Conservation (phyloP, 2,329 filamentous ascomycete genomes). For the Fusarium pininemorale region DNA sequence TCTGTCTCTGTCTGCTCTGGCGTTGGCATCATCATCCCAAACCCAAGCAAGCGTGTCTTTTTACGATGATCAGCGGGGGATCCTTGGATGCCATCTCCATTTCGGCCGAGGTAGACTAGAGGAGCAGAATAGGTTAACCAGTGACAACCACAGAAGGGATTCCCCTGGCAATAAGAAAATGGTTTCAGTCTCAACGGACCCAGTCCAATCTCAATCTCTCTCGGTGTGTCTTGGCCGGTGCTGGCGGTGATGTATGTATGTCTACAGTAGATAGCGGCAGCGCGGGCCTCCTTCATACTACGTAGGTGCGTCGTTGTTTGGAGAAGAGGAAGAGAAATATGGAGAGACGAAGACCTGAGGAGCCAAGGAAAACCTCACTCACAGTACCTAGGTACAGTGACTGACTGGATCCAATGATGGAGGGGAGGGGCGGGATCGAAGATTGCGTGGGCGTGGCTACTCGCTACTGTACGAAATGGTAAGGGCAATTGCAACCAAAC, state of each 20-base stretch:
- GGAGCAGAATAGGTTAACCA: not conserved
- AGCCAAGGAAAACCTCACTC: slow-evolving; percentile 9
- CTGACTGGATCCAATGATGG: not conserved
- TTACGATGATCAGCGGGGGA: slow-evolving; percentile 41
- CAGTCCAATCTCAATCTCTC: not conserved
- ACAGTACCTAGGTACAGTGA: not conserved
- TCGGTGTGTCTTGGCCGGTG: not conserved
- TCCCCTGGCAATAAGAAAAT: slow-evolving; percentile 23
- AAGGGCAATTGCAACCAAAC: slow-evolving; percentile 10
- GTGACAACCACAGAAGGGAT: not conserved
- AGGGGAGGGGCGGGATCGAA: slow-evolving; percentile 39
- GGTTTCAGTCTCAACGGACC: not conserved
- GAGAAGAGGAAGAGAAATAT: slow-evolving; percentile 32
- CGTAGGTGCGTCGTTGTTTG: slow-evolving; percentile 16
- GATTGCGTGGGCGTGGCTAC: slow-evolving; percentile 19
- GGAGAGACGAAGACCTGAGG: slow-evolving; percentile 26
- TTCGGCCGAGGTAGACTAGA: slow-evolving; percentile 38
- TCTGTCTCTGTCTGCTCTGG: not conserved
- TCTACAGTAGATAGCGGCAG: slow-evolving; percentile 21
- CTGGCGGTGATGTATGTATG: slow-evolving; percentile 13
- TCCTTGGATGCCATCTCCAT: slow-evolving; percentile 27
- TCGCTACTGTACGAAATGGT: slow-evolving; percentile 16
- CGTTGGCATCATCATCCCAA: slow-evolving; percentile 37
- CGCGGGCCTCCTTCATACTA: slow-evolving; percentile 17
- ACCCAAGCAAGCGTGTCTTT: slow-evolving; percentile 26